Base-by-base conservation (phyloP, 2,329 filamentous ascomycete species). In the Fusarium sp. region DNA sequence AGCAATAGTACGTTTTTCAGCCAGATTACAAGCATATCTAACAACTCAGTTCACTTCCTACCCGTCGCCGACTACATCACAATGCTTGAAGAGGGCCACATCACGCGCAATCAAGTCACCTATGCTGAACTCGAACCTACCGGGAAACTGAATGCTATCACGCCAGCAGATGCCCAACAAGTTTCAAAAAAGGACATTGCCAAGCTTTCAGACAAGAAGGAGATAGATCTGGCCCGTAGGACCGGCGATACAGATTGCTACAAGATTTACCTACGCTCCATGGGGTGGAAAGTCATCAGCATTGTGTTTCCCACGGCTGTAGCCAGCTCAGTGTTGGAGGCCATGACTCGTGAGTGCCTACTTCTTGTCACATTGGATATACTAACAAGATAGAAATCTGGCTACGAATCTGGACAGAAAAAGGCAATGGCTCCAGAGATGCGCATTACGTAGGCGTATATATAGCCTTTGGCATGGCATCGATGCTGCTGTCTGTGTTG, bases 181-280 rank as follows among this genome's bases (percentile, higher is more conserved):
- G 2, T 4, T 4, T 6, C 3, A 3, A 27, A 50, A 1, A 43
- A 27, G 3, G 46, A 39, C 1, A 39, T 39, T 5, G 6, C 13
- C 9, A 41, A 7, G 5, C 0, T 21, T 11, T 8, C n/a, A 0
- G 29, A 17, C 2, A 45, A 57, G 19, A 57, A 53, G 2, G 68
- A 72, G n/a, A 50, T 52, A 1, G 64, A 72, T 14, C 33, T 73
- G 3, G 54, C 67, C 8, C 58, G 71, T 10, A 71, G 72, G 32
- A 73, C 67, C 2, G 71, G 70, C 0, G 71, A 73, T 29, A 60
- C 41, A 3, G 66, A 68, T 8, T 71, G 69, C 14, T 73, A 73
- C 43, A 70, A 61, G 32, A 70, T 72, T 7, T 73, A 72, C 23
- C 49, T 71, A 15, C 57, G 41, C 4, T 70, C 71, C 1, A 63